phyloP scores from a whole-genome alignment of 176 grass and related monocot species.

The Cenchrus americanus region DNA sequence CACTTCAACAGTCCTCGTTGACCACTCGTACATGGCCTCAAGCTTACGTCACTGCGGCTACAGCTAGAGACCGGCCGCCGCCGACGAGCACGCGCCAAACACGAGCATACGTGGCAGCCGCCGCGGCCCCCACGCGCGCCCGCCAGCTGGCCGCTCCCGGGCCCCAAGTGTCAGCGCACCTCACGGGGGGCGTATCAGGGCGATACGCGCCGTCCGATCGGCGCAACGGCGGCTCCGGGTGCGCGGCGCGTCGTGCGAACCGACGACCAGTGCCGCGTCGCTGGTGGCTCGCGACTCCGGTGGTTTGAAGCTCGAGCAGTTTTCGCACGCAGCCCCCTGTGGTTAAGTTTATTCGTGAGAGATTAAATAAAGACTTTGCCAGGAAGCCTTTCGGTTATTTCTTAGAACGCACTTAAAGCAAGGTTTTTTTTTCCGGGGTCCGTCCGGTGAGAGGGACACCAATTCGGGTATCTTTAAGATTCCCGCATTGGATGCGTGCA shows the following conservation, averaged over 20 bases:
- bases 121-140: neutral
- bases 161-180: neutral
- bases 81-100: neutral
- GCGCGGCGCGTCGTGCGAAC: constrained; percentile 1
- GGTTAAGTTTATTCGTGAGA: neutral
- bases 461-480: constrained; percentile 36
- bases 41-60: neutral
- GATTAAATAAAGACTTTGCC: constrained; percentile 46
- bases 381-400: constrained; percentile 54
- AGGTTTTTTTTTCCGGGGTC: neutral
- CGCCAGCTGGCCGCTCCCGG: neutral
- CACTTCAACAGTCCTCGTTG: neutral
- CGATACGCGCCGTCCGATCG: constrained; percentile 6
- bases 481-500: constrained; percentile 32
- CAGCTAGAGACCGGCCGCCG: neutral
- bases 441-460: constrained; percentile 32
- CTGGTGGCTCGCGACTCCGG: constrained; percentile 10
- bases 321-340: neutral
- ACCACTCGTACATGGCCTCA: neutral
- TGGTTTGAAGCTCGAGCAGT: neutral
- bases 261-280: constrained; percentile 41
- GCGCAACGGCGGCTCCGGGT: neutral
- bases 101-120: constrained; percentile 2
- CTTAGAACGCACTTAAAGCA: constrained; percentile 60
- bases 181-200: neutral